Evolutionary conservation across 176 grass and related monocot species (phyloP).

Genomic region (Dactylis glomerata): DNA sequence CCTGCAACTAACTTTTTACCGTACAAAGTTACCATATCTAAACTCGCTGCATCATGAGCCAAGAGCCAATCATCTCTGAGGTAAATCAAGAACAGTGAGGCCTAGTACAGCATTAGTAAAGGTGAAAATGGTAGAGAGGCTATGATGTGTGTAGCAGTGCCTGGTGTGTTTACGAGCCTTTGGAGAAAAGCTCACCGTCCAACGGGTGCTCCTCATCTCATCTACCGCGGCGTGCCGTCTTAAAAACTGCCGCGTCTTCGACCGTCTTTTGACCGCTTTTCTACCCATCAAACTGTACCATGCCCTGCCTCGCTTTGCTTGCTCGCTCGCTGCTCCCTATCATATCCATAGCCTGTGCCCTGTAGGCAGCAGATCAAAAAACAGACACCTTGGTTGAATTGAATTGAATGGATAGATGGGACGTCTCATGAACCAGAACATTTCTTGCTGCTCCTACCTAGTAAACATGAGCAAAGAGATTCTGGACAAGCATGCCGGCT

Average conservation of each 20-base stretch:
- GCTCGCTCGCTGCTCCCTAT: background rate
- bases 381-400: background rate
- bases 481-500: background rate
- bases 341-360: background rate
- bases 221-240: background rate
- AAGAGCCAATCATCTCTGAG: background rate
- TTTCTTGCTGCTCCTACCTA: background rate
- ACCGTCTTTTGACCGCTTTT: background rate
- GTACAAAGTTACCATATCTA: background rate
- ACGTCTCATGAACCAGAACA: background rate
- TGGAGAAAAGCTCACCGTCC: background rate
- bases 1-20: conserved; percentile 13
- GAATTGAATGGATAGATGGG: background rate
- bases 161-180: background rate
- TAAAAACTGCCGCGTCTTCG: background rate
- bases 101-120: background rate
- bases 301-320: background rate
- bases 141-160: background rate
- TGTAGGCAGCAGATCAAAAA: too few relatives aligned
- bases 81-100: background rate
- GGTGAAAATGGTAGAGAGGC: background rate
- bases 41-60: conserved; percentile 7
- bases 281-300: background rate
- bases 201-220: background rate
- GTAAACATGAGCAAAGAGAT: background rate